Evolutionary conservation across 192 early-diverging fungal genomes (phyloP).

Genomic region (Coemansia sp.): DNA sequence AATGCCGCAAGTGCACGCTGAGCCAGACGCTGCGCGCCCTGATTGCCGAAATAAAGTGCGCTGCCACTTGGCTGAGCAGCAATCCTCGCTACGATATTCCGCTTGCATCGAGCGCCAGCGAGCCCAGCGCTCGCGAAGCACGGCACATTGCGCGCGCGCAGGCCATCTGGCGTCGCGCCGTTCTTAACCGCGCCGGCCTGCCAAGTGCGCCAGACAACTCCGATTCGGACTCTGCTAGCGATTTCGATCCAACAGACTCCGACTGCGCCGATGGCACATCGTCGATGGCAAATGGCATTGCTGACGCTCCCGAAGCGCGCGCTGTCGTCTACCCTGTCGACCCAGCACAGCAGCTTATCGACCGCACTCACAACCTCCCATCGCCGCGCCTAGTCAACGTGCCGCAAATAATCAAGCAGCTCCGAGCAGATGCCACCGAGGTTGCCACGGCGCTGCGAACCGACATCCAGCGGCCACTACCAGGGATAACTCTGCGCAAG

Average conservation of each 20-base stretch:
- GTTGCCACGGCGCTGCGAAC: constrained; percentile 49
- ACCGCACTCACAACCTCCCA: constrained; percentile 24
- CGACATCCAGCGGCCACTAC: constrained; percentile 53
- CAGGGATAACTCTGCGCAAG: constrained; percentile 44
- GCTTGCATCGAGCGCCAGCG: background rate
- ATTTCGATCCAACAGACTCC: background rate
- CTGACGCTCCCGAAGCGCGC: background rate
- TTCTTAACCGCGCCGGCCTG: constrained; percentile 17
- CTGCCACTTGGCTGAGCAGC: constrained; percentile 31
- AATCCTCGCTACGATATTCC: constrained; percentile 31
- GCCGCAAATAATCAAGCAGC: constrained; percentile 30
- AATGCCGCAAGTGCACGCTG: constrained; percentile 55
- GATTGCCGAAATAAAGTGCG: constrained; percentile 32
- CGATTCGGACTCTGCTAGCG: constrained; percentile 19
- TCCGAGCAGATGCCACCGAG: constrained; percentile 27
- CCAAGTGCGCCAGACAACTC: constrained; percentile 4
- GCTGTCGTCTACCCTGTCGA: constrained; percentile 35
- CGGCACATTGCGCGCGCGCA: constrained; percentile 30
- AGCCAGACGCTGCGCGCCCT: constrained; percentile 48
- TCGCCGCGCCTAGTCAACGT: constrained; percentile 43
- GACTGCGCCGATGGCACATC: background rate
- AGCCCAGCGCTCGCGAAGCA: background rate
- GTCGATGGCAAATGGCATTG: background rate
- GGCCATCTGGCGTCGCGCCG: constrained; percentile 33
- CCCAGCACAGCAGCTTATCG: constrained; percentile 34